Evolutionary conservation across 192 early-diverging fungal genomes (phyloP).

Genomic region (Gryganskiella cystojenkinii): DNA sequence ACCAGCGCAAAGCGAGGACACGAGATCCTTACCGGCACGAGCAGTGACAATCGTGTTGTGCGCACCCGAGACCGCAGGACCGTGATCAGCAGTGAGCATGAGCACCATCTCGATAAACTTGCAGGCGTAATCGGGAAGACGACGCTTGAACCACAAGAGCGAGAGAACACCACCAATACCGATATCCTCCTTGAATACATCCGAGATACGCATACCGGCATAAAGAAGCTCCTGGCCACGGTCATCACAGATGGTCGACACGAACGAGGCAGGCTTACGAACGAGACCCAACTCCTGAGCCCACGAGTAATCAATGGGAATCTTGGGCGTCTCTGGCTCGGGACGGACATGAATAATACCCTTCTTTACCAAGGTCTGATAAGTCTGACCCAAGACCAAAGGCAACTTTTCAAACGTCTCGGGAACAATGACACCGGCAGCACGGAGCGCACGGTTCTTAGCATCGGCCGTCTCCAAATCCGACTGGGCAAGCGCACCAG

Average conservation of each 20-base stretch:
- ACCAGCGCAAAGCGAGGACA: slow-evolving; percentile 94
- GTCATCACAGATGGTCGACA: slow-evolving; percentile 99
- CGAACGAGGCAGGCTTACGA: slow-evolving; percentile 98
- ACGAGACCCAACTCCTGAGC: slow-evolving; percentile 98
- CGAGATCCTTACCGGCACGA: slow-evolving; percentile 97
- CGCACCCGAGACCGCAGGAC: slow-evolving; percentile 94
- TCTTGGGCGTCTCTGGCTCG: slow-evolving; percentile 97
- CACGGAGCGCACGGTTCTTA: slow-evolving; percentile 91
- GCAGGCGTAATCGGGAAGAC: slow-evolving; percentile 93
- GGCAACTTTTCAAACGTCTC: slow-evolving; percentile 97
- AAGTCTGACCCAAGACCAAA: slow-evolving; percentile 79
- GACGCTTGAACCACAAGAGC: slow-evolving; percentile 98
- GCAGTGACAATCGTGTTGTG: slow-evolving; percentile 92
- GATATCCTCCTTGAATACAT: slow-evolving; percentile 99
- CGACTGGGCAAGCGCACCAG: slow-evolving; percentile 95
- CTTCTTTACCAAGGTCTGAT: slow-evolving; percentile 77
- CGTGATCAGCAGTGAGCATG: slow-evolving; percentile 99
- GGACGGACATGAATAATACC: slow-evolving; percentile 74
- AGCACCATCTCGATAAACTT: slow-evolving; percentile 99
- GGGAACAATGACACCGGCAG: slow-evolving; percentile 91
- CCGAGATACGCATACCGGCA: slow-evolving; percentile 97
- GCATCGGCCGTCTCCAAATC: slow-evolving; percentile 96
- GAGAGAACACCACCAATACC: slow-evolving; percentile 98
- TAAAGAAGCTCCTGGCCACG: slow-evolving; percentile 99
- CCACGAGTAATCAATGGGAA: slow-evolving; percentile 99